Base-by-base conservation (phyloP, 345 rosid species). In the Laguncularia racemosa region DNA sequence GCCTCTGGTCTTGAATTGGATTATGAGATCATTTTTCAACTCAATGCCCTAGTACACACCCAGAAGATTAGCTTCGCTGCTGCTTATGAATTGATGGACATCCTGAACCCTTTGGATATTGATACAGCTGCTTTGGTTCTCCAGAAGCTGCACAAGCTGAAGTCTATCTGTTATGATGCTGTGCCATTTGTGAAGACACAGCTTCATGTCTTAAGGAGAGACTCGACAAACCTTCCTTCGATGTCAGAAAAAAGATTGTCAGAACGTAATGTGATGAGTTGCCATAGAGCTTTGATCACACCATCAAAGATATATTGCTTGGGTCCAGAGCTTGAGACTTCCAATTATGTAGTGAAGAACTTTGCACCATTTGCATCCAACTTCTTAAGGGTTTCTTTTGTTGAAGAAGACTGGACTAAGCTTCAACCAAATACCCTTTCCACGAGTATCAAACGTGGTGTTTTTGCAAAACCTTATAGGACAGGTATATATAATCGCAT, bases 321-420 rank as follows among this genome's bases (percentile, higher is more conserved):
- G 68, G 98, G 96, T 64, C 96, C 98, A 52, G 98, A 92, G 81
- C 84, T 88, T 64, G 96, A 89, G 71, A 64, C 77, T 52, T 83
- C 96, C 6, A 89, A 92, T 69, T 92, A 81, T 38, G 95, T 92
- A 26, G 85, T 92, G 33, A 92, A 78, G 70, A 57, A 86, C 78
- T 92, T 84, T 70, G 90, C 84, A 19, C 56, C 70, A 65, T 78
- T 78, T 78, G 90, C 95, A 59, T 75, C 85, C n/a, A 83, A 89
- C 72, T 92, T 92, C 67, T 68, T 86, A 76, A 79, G 96, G 63
- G 81, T 88, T 64, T 76, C 96, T 44, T 91, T 92, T 55, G 98
- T 89, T 20, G 98, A 92, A 66, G 98, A 92, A 78, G 96, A 89
- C 72, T 92, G 96, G 96, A 81, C 87, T 71, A 92, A 77, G 72